These are phyloP conservation scores for Malassezia vespertilionis DNA, from an alignment of 1,284 basidiomycete species.

Conservation along the genomic window DNA sequence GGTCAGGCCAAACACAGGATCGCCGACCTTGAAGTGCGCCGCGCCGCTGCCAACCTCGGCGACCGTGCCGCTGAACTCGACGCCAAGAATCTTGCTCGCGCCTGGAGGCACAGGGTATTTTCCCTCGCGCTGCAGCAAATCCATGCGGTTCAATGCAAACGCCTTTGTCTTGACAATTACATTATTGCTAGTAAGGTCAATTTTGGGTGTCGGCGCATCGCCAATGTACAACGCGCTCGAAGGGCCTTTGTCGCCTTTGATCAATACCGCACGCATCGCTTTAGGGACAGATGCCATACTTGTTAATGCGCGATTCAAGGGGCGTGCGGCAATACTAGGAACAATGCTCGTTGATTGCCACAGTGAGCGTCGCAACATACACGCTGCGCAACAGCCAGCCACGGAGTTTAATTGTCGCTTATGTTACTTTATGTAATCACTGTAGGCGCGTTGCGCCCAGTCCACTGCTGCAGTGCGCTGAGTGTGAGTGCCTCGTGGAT, in stretches of 20 bases:
- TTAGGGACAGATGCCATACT: conserved; percentile 17
- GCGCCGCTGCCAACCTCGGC: conserved; percentile 48
- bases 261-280: conserved; percentile 68
- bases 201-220: conserved; percentile 54
- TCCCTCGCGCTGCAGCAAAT: conserved; percentile 43
- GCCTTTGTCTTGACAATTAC: conserved; percentile 56
- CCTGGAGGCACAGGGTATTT: conserved; percentile 61
- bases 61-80: conserved; percentile 63
- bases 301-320: background rate
- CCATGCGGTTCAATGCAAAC: conserved; percentile 45
- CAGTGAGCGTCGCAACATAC: too few species aligned
- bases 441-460: conserved; percentile 77
- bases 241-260: conserved; percentile 69
- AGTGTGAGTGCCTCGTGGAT: conserved; percentile 80
- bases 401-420: too few species aligned
- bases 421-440: conserved; percentile 93
- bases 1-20: conserved; percentile 75
- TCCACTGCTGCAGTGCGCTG: conserved; percentile 75
- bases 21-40: conserved; percentile 53
- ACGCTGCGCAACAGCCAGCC: background rate
- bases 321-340: too few species aligned
- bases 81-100: conserved; percentile 67
- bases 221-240: conserved; percentile 70
- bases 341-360: too few species aligned
- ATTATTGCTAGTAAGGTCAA: conserved; percentile 51